Conservation (phyloP, 78 protist genomes). For the Anaeramoeba ignava region DNA sequence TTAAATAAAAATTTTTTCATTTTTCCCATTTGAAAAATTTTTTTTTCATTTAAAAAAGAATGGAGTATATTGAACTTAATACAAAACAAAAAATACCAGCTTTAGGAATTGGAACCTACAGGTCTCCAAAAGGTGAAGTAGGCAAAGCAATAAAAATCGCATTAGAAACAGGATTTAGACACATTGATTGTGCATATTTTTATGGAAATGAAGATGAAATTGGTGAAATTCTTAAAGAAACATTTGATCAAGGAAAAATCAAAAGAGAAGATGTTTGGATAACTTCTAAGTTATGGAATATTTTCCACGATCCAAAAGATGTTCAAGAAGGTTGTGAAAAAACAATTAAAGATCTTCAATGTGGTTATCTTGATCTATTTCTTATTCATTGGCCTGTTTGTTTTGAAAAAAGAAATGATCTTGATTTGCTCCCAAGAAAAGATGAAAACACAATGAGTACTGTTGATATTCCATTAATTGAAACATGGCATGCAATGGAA, state of each 20-base stretch:
- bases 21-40: no score
- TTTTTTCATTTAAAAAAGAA: no score
- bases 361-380: not conserved
- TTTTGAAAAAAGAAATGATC: not conserved
- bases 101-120: no score
- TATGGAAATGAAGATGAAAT: slow-evolving; percentile 42
- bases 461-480: not conserved
- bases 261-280: not conserved
- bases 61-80: no score
- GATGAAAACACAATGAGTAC: not conserved
- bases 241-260: not conserved
- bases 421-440: not conserved
- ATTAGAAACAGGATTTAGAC: slow-evolving; percentile 32
- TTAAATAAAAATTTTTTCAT: no score
- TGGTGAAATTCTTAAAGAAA: slow-evolving; percentile 24
- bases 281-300: not conserved
- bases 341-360: not conserved
- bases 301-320: not conserved
- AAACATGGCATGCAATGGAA: not conserved
- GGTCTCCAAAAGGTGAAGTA: no score
- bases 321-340: not conserved
- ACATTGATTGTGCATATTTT: slow-evolving; percentile 44
- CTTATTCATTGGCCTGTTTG: not conserved
- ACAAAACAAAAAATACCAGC: no score
- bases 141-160: no score